These are phyloP conservation scores for Limnanthes douglasii DNA, from an alignment of 345 rosid species.

Conservation along the genomic window DNA sequence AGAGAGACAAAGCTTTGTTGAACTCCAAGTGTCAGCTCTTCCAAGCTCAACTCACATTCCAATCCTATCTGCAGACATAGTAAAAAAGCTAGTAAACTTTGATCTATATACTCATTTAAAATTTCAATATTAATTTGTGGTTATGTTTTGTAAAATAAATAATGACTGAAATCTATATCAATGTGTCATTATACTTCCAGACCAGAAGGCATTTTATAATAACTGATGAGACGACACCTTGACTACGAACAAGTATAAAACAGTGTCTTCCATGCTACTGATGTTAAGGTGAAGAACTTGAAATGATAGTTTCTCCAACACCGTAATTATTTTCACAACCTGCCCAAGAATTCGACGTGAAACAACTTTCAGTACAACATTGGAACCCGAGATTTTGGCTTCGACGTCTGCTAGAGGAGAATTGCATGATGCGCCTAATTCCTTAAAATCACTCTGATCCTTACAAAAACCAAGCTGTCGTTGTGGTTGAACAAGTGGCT, in stretches of 20 bases:
- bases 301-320: conserved; percentile 62
- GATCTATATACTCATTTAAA: too few species aligned
- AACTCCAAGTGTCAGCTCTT: conserved; percentile 74
- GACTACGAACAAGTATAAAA: conserved; percentile 63
- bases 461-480: too few species aligned
- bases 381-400: conserved; percentile 78
- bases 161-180: too few species aligned
- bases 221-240: too few species aligned
- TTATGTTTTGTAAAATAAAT: too few species aligned
- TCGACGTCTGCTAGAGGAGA: conserved; percentile 83
- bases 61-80: conserved; percentile 37
- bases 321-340: conserved; percentile 46
- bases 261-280: conserved; percentile 92
- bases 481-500: too few species aligned
- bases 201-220: too few species aligned
- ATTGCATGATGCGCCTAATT: conserved; percentile 61
- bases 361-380: conserved; percentile 53
- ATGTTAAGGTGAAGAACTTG: conserved; percentile 75
- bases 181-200: too few species aligned
- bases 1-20: conserved; percentile 73
- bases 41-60: conserved; percentile 74
- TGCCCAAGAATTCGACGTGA: conserved; percentile 45
- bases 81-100: neutral
- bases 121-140: too few species aligned
- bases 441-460: too few species aligned